A percentile compares a stretch with the other conserved stretches of the same genome.
Evolutionary conservation across 257 asterid species (phyloP).

Genomic region (Salvia splendens): DNA sequence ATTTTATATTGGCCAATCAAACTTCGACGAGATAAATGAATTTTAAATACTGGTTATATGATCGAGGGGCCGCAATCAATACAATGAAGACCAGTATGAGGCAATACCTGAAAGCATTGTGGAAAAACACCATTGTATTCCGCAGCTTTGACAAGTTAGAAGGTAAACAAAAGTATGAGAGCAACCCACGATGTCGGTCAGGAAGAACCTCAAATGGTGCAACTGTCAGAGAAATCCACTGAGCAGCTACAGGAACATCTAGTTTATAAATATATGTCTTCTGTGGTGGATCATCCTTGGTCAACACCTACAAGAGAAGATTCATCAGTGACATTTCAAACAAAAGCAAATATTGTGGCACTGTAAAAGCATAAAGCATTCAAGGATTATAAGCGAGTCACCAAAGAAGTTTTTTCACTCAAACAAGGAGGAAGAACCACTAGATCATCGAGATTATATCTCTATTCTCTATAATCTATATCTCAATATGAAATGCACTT

Average conservation of each 20-base stretch:
- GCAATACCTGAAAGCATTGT: constrained; percentile 80
- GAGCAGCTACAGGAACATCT: constrained; percentile 92
- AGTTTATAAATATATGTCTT: constrained; percentile 85
- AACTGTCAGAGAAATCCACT: constrained; percentile 85
- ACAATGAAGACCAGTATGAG: constrained; percentile 24
- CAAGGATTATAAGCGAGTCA: background rate
- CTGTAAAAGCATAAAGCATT: background rate
- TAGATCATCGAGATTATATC: constrained; percentile 1
- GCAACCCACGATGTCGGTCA: constrained; percentile 63
- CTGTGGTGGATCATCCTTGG: constrained; percentile 84
- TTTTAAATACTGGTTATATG: constrained; percentile 22
- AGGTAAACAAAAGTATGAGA: constrained; percentile 77
- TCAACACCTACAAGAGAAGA: constrained; percentile 58
- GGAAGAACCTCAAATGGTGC: constrained; percentile 93
- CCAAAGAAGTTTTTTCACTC: background rate
- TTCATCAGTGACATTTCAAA: constrained; percentile 16
- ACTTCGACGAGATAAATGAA: constrained; percentile 25
- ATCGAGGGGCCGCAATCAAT: constrained; percentile 24
- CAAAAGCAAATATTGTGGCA: constrained; percentile 12
- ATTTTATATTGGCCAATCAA: constrained; percentile 16
- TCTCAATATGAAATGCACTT: background rate
- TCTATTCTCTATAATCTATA: background rate
- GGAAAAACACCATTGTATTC: constrained; percentile 76
- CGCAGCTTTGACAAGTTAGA: constrained; percentile 76
- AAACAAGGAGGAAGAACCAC: constrained; percentile 23